Percentiles rank a stretch among this genome's conserved stretches.
Conservation (phyloP, 2,329 filamentous ascomycete species). For the Fusarium sp. region DNA sequence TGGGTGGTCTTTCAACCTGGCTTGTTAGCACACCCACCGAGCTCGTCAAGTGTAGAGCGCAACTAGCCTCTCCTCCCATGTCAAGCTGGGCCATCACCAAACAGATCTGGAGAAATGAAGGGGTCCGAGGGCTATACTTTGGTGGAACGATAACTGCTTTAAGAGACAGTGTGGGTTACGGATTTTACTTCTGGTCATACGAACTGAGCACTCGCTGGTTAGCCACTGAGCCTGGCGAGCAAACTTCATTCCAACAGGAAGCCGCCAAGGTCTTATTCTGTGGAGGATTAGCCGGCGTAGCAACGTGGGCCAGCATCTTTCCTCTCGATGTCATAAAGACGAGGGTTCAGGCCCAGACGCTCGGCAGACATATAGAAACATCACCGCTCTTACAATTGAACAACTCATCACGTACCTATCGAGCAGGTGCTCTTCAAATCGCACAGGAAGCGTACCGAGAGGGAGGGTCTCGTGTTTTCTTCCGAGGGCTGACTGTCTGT, state of each 20-base stretch:
- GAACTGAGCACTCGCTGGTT: slow-evolving; percentile 75
- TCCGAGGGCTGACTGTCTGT: slow-evolving; percentile 81
- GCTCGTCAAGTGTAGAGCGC: slow-evolving; percentile 88
- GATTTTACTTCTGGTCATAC: slow-evolving; percentile 97
- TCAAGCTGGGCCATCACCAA: slow-evolving; percentile 75
- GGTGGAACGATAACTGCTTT: slow-evolving; percentile 85
- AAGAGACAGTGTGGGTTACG: slow-evolving; percentile 91
- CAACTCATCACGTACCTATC: slow-evolving; percentile 39
- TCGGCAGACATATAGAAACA: slow-evolving; percentile 31
- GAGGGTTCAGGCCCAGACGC: slow-evolving; percentile 81
- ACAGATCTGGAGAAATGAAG: slow-evolving; percentile 67
- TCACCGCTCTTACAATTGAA: slow-evolving; percentile 36
- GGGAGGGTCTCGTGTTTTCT: slow-evolving; percentile 74
- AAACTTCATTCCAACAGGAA: slow-evolving; percentile 53
- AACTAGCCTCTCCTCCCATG: slow-evolving; percentile 65
- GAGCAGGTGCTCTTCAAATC: slow-evolving; percentile 70
- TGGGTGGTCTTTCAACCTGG: slow-evolving; percentile 87
- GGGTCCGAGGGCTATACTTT: slow-evolving; percentile 80
- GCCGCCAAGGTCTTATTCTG: slow-evolving; percentile 79
- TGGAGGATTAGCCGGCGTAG: slow-evolving; percentile 86
- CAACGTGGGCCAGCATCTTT: slow-evolving; percentile 91
- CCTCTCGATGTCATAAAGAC: slow-evolving; percentile 95
- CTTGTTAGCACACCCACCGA: slow-evolving; percentile 89
- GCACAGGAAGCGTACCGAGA: slow-evolving; percentile 74
- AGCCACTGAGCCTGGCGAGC: slow-evolving; percentile 42